phyloP scores from a whole-genome alignment of 1,284 basidiomycete genomes.

The Cryptococcus floricola region DNA sequence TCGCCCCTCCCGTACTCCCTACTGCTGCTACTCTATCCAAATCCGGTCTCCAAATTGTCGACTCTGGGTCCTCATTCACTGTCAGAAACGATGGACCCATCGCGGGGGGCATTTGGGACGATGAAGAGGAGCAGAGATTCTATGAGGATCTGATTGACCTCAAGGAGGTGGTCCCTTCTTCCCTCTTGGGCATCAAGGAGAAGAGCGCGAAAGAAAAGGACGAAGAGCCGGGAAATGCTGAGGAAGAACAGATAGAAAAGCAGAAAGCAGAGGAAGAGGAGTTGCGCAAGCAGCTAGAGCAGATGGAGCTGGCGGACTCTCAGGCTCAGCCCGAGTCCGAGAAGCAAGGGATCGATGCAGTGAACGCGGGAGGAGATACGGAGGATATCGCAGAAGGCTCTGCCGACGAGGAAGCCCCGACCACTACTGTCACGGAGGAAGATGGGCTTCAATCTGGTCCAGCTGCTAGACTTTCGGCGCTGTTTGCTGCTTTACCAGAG shows the following conservation, averaged over 20 bases:
- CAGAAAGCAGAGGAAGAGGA: constrained; percentile 53
- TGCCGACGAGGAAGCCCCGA: neutral
- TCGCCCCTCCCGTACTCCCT: constrained; percentile 75
- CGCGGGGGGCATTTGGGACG: constrained; percentile 88
- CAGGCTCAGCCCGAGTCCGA: neutral
- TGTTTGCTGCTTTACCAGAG: constrained; percentile 90
- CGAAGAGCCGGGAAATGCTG: constrained; percentile 21
- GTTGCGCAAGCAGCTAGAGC: constrained; percentile 49
- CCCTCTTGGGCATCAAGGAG: constrained; percentile 76
- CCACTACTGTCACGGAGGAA: constrained; percentile 26
- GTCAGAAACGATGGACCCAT: constrained; percentile 58
- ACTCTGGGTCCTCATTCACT: constrained; percentile 49
- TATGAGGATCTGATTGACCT: constrained; percentile 92
- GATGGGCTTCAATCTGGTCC: constrained; percentile 64
- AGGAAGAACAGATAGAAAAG: constrained; percentile 28
- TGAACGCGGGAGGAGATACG: constrained; percentile 2
- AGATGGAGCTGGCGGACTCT: constrained; percentile 28
- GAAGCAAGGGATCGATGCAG: neutral
- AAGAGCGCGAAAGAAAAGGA: constrained; percentile 17
- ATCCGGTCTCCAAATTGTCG: constrained; percentile 51
- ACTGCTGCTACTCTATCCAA: constrained; percentile 57
- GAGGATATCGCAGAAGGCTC: constrained; percentile 11
- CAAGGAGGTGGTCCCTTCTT: constrained; percentile 82
- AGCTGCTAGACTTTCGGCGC: constrained; percentile 82
- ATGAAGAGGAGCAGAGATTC: constrained; percentile 92